Evolutionary conservation across 2,329 filamentous ascomycete genomes (phyloP).

Genomic region (Aspergillus tanneri): DNA sequence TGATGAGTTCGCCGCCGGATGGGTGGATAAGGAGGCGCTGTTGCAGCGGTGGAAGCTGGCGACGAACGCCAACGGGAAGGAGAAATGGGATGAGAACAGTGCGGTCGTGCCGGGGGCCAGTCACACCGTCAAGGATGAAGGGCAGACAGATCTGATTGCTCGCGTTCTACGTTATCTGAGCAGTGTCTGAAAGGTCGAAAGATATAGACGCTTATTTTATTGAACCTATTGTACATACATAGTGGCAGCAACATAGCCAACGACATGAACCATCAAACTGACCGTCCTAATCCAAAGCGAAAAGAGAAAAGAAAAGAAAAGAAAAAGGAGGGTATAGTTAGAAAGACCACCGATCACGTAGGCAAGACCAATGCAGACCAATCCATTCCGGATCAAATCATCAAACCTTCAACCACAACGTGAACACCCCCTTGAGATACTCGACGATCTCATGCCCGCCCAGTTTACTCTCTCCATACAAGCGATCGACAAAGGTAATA

Average conservation of each 20-base stretch:
- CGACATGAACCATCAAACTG: too few species aligned
- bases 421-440: conserved; percentile 83
- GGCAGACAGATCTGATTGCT: conserved; percentile 44
- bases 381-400: conserved; percentile 7
- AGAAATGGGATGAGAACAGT: conserved; percentile 52
- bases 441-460: conserved; percentile 94
- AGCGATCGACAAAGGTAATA: conserved; percentile 90
- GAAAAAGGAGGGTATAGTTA: conserved; percentile 14
- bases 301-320: conserved; percentile 12
- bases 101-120: conserved; percentile 50
- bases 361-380: conserved; percentile 4
- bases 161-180: conserved; percentile 37
- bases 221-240: conserved; percentile 6
- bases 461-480: conserved; percentile 94
- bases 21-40: conserved; percentile 47
- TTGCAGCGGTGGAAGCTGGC: conserved; percentile 46
- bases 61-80: conserved; percentile 35
- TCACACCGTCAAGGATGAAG: conserved; percentile 51
- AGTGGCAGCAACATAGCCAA: not conserved
- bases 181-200: conserved; percentile 18
- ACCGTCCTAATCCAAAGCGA: conserved; percentile 5
- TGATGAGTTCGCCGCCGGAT: conserved; percentile 47
- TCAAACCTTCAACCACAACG: conserved; percentile 74
- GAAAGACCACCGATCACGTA: conserved; percentile 1
- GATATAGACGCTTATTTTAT: not conserved